phyloP scores from a whole-genome alignment of 257 asterid species.

The Solanum peruvianum region DNA sequence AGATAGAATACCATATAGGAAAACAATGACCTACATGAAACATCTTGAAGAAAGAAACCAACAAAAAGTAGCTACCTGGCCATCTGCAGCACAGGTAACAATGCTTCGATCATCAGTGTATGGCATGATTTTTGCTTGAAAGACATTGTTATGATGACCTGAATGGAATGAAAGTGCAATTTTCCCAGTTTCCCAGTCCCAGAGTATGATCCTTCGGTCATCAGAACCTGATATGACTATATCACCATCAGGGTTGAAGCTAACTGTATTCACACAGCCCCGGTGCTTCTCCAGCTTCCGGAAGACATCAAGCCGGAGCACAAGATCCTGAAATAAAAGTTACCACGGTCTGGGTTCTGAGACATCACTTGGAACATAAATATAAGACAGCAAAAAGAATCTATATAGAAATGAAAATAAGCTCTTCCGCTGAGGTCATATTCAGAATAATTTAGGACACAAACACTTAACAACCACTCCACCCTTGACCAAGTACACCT shows the following conservation, averaged over 20 bases:
- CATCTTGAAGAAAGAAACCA: background rate
- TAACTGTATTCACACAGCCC: constrained; percentile 80
- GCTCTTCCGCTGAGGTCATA: background rate
- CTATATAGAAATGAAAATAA: background rate
- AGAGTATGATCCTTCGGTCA: constrained; percentile 66
- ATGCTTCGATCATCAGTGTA: constrained; percentile 68
- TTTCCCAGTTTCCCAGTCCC: constrained; percentile 91
- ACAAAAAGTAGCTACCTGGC: constrained; percentile 46
- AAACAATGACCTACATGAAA: background rate
- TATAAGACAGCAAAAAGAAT: background rate
- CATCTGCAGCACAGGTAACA: constrained; percentile 94
- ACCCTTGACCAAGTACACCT: background rate
- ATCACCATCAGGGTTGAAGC: constrained; percentile 71
- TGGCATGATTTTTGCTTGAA: constrained; percentile 91
- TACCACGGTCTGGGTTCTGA: background rate
- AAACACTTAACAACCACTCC: background rate
- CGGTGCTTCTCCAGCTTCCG: constrained; percentile 64
- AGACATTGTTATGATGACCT: constrained; percentile 70
- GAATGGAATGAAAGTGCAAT: constrained; percentile 57
- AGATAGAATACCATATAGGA: background rate
- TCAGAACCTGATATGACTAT: constrained; percentile 82
- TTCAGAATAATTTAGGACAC: background rate
- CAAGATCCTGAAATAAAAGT: constrained; percentile 51
- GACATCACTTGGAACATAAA: background rate
- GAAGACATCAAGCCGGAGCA: constrained; percentile 63